Evolutionary conservation across 257 asterid genomes (phyloP).

Genomic region (Fraxinus americana): DNA sequence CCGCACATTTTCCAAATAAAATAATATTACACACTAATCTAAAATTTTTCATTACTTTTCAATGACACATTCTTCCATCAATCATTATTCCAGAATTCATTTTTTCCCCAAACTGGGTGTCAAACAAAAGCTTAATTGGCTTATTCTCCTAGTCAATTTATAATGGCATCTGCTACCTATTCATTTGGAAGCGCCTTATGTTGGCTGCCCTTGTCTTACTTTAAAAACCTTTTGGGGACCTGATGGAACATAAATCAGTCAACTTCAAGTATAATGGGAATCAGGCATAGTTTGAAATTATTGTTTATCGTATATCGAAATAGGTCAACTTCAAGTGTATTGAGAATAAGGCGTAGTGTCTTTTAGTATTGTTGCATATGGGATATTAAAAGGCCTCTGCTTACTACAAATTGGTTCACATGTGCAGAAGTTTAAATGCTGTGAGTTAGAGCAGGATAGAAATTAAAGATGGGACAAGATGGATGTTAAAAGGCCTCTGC

Average conservation of each 20-base stretch:
- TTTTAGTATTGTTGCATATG: background rate
- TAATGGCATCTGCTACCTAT: background rate
- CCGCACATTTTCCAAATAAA: too few relatives aligned
- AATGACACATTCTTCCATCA: too few relatives aligned
- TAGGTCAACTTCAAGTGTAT: background rate
- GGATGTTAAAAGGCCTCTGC: background rate
- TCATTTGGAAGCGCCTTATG: background rate
- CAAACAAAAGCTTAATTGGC: too few relatives aligned
- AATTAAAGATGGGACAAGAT: too few relatives aligned
- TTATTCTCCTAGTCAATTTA: slow-evolving; percentile 10
- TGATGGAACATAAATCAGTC: background rate
- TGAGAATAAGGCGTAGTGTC: background rate
- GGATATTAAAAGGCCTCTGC: too few relatives aligned
- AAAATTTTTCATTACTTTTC: too few relatives aligned
- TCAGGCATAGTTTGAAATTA: background rate
- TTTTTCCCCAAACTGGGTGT: too few relatives aligned
- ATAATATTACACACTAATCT: too few relatives aligned
- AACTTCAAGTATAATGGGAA: background rate
- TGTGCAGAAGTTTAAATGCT: too few relatives aligned
- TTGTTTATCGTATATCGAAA: background rate
- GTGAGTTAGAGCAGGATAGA: too few relatives aligned
- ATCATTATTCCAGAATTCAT: too few relatives aligned
- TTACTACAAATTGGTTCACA: too few relatives aligned
- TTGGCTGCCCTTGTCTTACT: background rate
- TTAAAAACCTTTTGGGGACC: background rate